Evolutionary conservation across 2,329 filamentous ascomycete species (phyloP), one percentile per base, ranked within the genome.

Genomic region (Bipolaris cookei): DNA sequence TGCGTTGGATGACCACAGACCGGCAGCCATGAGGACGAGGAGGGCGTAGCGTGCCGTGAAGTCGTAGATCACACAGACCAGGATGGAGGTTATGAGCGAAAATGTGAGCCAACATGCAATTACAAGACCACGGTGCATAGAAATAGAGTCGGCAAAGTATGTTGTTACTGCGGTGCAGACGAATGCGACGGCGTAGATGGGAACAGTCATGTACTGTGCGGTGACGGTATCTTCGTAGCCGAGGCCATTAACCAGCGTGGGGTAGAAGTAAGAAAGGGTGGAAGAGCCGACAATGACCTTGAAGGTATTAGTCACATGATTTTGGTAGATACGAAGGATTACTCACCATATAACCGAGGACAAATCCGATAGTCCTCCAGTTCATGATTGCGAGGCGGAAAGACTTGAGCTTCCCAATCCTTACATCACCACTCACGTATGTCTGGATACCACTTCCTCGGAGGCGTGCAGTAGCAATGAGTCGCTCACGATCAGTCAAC

Each of bases 21-120:
- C 84, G 1, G 81, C 79, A 0, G 83, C 82, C 82, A 85, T 84
- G 53, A 86, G 74, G 1, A 85, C 81, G 0, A 86, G 77, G 1
- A 86, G 74, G 0, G 77, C 82, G 60, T 86, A 86, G 4, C 84
- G 77, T 0, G 81, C 83, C 0, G 75, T 82, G 69, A 80, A 82
- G 66, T 82, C 72, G 68, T 84, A 84, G 3, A 85, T 70, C 6
- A 64, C 63, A 58, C 77, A 78, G 11, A 79, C 74, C 50, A 74
- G 62, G 57, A 80, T 74, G 3, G 73, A 73, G 14, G 76, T 77
- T 46, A 78, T 61, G 51, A 77, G 73, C 1, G 76, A 70, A 38
- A 78, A 66, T 1, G 68, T 64, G 60, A 86, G 77, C 82, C 82
- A 84, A 35, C 66, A 64, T 5, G 78, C 76, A 47, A 86, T 81